Conservation (phyloP, 345 rosid genomes). For the Syzygium grande region DNA sequence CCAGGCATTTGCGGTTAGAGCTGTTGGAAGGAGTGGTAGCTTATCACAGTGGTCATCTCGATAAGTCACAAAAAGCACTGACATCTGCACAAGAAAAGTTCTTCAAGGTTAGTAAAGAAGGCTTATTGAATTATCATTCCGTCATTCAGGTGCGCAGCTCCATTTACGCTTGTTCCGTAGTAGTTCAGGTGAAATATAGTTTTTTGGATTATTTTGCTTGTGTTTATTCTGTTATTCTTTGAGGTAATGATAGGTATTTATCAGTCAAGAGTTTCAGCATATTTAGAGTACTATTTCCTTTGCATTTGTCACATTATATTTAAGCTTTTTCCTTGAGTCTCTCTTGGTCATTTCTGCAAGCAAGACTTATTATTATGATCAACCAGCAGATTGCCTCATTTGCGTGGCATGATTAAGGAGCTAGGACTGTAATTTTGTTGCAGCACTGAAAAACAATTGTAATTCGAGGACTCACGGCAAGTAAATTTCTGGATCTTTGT, state of each 20-base stretch:
- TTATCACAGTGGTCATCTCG: conserved; percentile 72
- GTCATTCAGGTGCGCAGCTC: neutral
- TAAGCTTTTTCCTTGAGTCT: neutral
- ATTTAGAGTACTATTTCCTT: neutral
- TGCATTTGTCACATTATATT: neutral
- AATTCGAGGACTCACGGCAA: neutral
- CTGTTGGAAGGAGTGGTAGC: conserved; percentile 93
- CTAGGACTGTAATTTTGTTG: neutral
- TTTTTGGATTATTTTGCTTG: neutral
- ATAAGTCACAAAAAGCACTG: conserved; percentile 46
- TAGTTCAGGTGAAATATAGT: neutral
- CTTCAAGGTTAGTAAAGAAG: conserved; percentile 41
- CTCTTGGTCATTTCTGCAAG: neutral
- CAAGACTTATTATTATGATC: neutral
- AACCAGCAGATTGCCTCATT: neutral
- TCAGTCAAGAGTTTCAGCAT: neutral
- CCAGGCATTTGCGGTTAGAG: conserved; percentile 80
- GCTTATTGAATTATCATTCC: neutral
- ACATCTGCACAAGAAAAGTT: conserved; percentile 72
- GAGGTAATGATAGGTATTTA: neutral
- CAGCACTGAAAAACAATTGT: neutral
- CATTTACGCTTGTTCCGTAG: neutral
- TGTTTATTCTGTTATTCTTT: neutral
- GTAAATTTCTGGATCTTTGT: neutral
- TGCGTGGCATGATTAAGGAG: neutral